phyloP scores from a whole-genome alignment of 2,329 filamentous ascomycete genomes.

The Aaosphaeria arxii region DNA sequence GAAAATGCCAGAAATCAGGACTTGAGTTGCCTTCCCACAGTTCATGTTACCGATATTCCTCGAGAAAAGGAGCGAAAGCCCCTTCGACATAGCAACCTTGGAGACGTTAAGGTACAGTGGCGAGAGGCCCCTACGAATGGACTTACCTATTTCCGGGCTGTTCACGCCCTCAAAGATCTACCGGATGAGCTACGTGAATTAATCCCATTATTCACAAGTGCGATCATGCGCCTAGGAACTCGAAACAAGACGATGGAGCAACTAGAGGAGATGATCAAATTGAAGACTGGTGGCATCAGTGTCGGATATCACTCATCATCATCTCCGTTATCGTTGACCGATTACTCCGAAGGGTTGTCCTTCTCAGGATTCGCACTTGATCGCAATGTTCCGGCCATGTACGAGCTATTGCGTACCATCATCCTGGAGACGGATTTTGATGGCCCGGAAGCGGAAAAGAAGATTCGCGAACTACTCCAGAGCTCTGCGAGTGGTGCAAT shows the following conservation, averaged over 20 bases:
- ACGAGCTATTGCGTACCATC: slow-evolving; percentile 75
- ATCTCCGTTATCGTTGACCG: slow-evolving; percentile 67
- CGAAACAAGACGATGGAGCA: slow-evolving; percentile 87
- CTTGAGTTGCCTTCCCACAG: slow-evolving; percentile 80
- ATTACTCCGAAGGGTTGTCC: slow-evolving; percentile 75
- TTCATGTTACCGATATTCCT: slow-evolving; percentile 86
- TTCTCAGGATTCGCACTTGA: slow-evolving; percentile 87
- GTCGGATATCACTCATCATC: slow-evolving; percentile 81
- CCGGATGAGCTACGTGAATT: slow-evolving; percentile 81
- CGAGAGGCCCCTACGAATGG: slow-evolving; percentile 92
- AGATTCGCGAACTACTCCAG: slow-evolving; percentile 83
- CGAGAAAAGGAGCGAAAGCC: slow-evolving; percentile 73
- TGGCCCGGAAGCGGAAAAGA: slow-evolving; percentile 72
- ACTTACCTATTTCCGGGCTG: slow-evolving; percentile 89
- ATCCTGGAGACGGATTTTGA: slow-evolving; percentile 89
- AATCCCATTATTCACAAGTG: slow-evolving; percentile 86
- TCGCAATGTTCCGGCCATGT: slow-evolving; percentile 86
- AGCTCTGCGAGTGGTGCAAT: slow-evolving; percentile 84
- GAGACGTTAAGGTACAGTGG: slow-evolving; percentile 76
- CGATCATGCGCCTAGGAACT: slow-evolving; percentile 90
- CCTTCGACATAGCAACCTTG: slow-evolving; percentile 55
- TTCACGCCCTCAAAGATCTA: slow-evolving; percentile 75
- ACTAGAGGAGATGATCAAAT: slow-evolving; percentile 90
- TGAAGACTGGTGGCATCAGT: slow-evolving; percentile 89
- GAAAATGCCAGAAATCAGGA: slow-evolving; percentile 81